Conservation (phyloP, 192 early-diverging fungal species). For the Backusella westeae region DNA sequence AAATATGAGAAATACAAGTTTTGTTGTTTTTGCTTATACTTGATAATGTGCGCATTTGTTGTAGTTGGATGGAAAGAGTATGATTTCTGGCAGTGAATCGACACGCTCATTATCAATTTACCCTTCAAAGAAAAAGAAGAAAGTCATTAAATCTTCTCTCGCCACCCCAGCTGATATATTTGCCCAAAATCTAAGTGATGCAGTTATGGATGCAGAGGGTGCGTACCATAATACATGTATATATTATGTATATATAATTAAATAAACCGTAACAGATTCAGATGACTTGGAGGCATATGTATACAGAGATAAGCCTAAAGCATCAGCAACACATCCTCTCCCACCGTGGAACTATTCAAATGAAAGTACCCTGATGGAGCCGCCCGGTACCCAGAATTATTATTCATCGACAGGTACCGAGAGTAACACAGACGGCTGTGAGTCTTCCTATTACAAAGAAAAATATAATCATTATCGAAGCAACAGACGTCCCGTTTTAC, state of each 20-base stretch:
- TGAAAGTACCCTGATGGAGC: conserved; percentile 1
- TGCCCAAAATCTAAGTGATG: conserved; percentile 35
- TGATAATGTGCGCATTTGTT: not conserved
- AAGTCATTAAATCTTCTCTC: conserved; percentile 9
- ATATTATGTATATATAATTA: not conserved
- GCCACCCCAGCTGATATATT: conserved; percentile 38
- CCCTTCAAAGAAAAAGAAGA: conserved; percentile 23
- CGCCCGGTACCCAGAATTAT: conserved; percentile 9
- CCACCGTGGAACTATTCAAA: conserved; percentile 10
- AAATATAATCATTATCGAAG: conserved; percentile 1
- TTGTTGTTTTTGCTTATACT: not conserved
- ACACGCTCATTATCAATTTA: conserved; percentile 14
- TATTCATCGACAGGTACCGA: conserved; percentile 23
- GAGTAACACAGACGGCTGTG: conserved; percentile 14
- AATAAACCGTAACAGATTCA: conserved; percentile 27
- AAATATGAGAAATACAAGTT: not conserved
- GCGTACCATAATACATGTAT: not conserved
- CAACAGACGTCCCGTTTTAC: conserved; percentile 21
- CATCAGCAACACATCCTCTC: not conserved
- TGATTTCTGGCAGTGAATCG: conserved; percentile 29
- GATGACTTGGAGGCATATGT: conserved; percentile 36
- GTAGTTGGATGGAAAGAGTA: conserved; percentile 22
- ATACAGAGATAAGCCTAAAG: conserved; percentile 30
- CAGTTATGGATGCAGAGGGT: conserved; percentile 38
- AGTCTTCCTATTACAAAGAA: not conserved